Evolutionary conservation across 2,329 filamentous ascomycete genomes (phyloP), one percentile per base, ranked within the genome.

Genomic region (Chaetomium strumarium): DNA sequence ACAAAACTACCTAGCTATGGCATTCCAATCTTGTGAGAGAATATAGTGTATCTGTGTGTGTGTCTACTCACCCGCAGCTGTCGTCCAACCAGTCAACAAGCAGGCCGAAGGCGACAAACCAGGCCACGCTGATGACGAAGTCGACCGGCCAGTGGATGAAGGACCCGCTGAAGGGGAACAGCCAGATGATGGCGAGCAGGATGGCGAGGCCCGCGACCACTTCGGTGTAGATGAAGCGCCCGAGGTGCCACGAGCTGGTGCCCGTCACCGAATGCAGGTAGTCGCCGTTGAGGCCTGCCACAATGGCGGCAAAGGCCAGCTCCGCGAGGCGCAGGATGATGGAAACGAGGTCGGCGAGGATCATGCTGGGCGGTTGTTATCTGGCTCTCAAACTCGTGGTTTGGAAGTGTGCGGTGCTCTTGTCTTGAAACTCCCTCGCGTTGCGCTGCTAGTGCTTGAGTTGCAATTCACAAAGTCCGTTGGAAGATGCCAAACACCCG

Each of bases 61-160:
- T 7, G n/a, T 20, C 7, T 5, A 73, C 76, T 72, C 70, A 80
- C 77, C 61, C 61, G 53, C 62, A 64, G 19, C 31, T 40, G 10
- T 52, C 61, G 17, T 52, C 53, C n/a, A 64, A 29, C 58, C 60
- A 64, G 63, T 83, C 73, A 49, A 85, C 81, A 6, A 86, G 72
- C 5, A 88, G 72, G 36, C 82, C 84, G 61, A 88, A 89, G 2
- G 77, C 75, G 24, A 80, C 78, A 64, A 88, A 89, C 85, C 85
- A 90, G 45, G 79, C 75, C 51, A 84, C 69, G 41, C 83, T 85
- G 59, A 90, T 73, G 62, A 90, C 59, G 24, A 90, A 62, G 63
- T 92, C 88, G 60, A 83, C 72, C 0, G 84, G 84, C 78, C 84
- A 91, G 68, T 85, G 78, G 56, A 83, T 76, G 68, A 90, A 88